These are phyloP conservation scores for Fraxinus angustifolia DNA, from an alignment of 305 asterid genomes.

Conservation along the genomic window DNA sequence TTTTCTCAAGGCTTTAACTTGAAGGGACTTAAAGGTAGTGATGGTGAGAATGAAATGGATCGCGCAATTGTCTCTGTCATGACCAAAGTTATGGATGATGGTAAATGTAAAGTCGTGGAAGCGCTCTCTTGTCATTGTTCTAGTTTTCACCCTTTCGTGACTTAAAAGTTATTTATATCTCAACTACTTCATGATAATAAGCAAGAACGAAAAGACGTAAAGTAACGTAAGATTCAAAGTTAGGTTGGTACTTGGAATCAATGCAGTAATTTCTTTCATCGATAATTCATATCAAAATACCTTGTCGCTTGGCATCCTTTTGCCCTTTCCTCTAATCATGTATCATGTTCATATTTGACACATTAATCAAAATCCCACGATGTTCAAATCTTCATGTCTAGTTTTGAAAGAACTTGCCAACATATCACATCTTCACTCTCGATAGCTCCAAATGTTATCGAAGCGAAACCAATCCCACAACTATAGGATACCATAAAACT, in stretches of 20 bases:
- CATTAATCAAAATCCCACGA: neutral
- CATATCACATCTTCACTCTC: neutral
- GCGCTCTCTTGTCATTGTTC: neutral
- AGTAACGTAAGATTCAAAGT: neutral
- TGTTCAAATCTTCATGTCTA: neutral
- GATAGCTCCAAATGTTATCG: neutral
- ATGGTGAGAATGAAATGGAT: neutral
- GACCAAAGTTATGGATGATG: neutral
- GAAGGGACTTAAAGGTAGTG: neutral
- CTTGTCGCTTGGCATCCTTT: neutral
- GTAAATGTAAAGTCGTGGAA: neutral
- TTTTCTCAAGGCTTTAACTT: neutral
- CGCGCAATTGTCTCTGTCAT: neutral
- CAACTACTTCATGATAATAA: neutral
- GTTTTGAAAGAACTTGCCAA: neutral
- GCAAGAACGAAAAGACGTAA: neutral
- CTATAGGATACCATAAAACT: neutral
- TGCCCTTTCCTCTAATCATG: neutral
- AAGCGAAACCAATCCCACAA: neutral
- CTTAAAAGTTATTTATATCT: neutral
- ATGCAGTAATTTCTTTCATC: neutral
- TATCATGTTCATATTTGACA: neutral
- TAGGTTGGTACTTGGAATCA: neutral
- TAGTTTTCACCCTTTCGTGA: neutral
- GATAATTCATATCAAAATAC: neutral